phyloP scores from a whole-genome alignment of 805 yeast genomes.

The Starmerella riodocensis region DNA sequence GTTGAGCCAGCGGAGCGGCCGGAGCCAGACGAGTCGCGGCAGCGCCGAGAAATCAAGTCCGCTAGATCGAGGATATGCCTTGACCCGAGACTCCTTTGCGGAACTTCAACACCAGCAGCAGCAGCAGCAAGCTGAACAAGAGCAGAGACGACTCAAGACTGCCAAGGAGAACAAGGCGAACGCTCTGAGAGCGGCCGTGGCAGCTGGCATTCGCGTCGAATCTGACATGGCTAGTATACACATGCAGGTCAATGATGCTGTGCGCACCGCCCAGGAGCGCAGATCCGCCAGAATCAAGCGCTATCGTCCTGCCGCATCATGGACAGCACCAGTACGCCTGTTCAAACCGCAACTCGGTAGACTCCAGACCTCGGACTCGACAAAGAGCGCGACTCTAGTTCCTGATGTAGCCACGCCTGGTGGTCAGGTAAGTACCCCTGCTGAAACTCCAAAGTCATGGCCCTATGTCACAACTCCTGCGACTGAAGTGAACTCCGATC shows the following conservation, averaged over 20 bases:
- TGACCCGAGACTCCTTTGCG: background rate
- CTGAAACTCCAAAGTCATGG: too few relatives aligned
- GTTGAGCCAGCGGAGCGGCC: background rate
- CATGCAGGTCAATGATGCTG: conserved; percentile 13
- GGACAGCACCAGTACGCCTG: conserved; percentile 14
- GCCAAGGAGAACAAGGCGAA: conserved; percentile 7
- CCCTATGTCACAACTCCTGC: too few relatives aligned
- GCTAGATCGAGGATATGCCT: background rate
- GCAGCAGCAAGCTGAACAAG: conserved; percentile 1
- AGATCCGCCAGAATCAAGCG: conserved; percentile 5
- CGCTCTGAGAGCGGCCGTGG: conserved; percentile 18
- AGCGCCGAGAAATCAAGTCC: background rate
- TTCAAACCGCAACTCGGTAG: conserved; percentile 5
- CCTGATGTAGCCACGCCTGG: background rate
- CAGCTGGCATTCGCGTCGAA: conserved; percentile 18
- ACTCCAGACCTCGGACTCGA: conserved; percentile 1
- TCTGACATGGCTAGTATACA: conserved; percentile 15
- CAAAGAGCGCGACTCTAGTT: background rate
- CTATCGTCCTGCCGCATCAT: conserved; percentile 18
- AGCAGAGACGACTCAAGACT: background rate
- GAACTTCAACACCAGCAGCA: conserved; percentile 1
- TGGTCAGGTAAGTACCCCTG: too few relatives aligned
- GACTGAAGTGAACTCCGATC: too few relatives aligned
- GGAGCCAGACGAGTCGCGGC: background rate
- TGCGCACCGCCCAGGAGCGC: conserved; percentile 3